Evolutionary conservation across 2,329 filamentous ascomycete species (phyloP).

Genomic region (Lasiodiplodia hormozganensis): DNA sequence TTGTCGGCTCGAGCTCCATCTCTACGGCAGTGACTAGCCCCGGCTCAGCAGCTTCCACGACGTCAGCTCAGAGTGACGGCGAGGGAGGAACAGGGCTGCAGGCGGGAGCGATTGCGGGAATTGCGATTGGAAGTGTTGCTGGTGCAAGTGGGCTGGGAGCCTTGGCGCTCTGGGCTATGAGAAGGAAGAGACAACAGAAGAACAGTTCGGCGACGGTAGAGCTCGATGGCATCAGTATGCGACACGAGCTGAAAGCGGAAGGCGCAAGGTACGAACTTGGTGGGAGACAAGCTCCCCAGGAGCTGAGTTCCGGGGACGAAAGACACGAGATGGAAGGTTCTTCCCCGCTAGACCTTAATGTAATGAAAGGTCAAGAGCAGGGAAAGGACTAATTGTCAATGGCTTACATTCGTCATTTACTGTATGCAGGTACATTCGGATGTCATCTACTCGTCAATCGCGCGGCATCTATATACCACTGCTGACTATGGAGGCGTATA

Average conservation of each 20-base stretch:
- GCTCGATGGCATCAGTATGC: constrained; percentile 4
- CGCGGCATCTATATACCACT: too few species aligned
- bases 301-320: constrained; percentile 18
- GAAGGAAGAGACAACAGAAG: neutral
- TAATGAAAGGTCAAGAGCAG: neutral
- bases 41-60: too few species aligned
- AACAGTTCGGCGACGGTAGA: neutral
- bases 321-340: constrained; percentile 25
- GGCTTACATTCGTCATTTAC: neutral
- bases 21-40: neutral
- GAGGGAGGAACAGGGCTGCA: neutral
- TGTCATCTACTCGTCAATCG: too few species aligned
- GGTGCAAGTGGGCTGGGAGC: neutral
- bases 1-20: neutral
- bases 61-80: neutral
- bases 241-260: constrained; percentile 19
- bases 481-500: too few species aligned
- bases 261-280: neutral
- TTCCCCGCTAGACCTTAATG: neutral
- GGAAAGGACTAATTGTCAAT: neutral
- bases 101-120: constrained; percentile 9
- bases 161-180: neutral
- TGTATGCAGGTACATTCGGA: too few species aligned
- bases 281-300: constrained; percentile 3
- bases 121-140: constrained; percentile 11